Conservation (phyloP, 148 eudicot genomes). For the Rhododendron henanense region DNA sequence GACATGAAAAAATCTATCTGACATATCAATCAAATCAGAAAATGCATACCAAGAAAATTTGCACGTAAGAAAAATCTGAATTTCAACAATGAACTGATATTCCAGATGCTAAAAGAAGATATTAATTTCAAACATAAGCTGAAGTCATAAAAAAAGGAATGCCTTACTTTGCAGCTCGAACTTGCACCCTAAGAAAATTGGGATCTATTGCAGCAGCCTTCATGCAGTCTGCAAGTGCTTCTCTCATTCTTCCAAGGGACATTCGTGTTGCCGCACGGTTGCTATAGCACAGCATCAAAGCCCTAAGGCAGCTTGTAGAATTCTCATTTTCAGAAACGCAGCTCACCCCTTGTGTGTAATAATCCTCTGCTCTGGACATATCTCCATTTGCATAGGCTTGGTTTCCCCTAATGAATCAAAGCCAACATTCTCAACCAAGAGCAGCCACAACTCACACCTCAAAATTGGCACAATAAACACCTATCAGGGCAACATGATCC, state of each 20-base stretch:
- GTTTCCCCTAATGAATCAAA: slow-evolving; percentile 66
- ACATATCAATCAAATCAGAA: neutral
- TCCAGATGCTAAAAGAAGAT: neutral
- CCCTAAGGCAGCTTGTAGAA: slow-evolving; percentile 66
- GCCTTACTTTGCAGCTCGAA: slow-evolving; percentile 89
- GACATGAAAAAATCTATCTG: neutral
- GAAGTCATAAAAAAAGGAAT: slow-evolving; percentile 1
- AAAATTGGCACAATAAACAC: neutral
- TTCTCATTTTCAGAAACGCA: slow-evolving; percentile 65
- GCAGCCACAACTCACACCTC: neutral
- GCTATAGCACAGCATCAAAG: slow-evolving; percentile 88
- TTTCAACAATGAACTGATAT: neutral
- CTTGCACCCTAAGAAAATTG: slow-evolving; percentile 72
- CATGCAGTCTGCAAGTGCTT: slow-evolving; percentile 76
- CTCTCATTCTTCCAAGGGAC: slow-evolving; percentile 80
- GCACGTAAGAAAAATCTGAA: neutral
- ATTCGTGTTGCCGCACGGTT: slow-evolving; percentile 94
- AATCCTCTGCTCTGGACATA: slow-evolving; percentile 75
- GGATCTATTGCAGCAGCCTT: slow-evolving; percentile 78
- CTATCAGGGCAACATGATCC: slow-evolving; percentile 6
- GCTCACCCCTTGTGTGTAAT: slow-evolving; percentile 77
- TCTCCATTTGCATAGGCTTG: slow-evolving; percentile 89
- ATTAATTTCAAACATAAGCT: neutral
- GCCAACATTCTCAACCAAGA: slow-evolving; percentile 6
- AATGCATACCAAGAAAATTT: neutral